Conservation (phyloP, 805 yeast genomes). For the Suhomyces pyralidae region DNA sequence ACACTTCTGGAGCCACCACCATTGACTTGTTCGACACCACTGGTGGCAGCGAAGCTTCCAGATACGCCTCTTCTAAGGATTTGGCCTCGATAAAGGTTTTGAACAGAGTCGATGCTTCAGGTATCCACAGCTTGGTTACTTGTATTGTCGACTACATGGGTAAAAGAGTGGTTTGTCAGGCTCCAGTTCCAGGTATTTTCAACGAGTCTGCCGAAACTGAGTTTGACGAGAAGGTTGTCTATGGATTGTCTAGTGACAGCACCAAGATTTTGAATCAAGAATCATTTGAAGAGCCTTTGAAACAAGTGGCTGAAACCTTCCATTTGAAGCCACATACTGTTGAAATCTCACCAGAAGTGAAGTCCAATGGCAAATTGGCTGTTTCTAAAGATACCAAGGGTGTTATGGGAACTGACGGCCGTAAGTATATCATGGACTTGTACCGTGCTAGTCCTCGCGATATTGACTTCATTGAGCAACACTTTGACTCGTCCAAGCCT, state of each 20-base stretch:
- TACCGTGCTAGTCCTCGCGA: conserved; percentile 85
- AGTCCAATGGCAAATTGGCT: conserved; percentile 45
- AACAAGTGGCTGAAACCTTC: conserved; percentile 64
- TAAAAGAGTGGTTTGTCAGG: conserved; percentile 82
- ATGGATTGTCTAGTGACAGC: conserved; percentile 70
- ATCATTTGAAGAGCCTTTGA: conserved; percentile 54
- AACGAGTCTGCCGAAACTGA: conserved; percentile 41
- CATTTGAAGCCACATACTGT: conserved; percentile 73
- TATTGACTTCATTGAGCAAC: conserved; percentile 64
- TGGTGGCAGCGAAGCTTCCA: conserved; percentile 86
- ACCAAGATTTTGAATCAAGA: conserved; percentile 48
- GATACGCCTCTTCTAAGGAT: conserved; percentile 78
- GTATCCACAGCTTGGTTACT: conserved; percentile 70
- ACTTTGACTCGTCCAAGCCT: conserved; percentile 38
- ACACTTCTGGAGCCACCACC: conserved; percentile 64
- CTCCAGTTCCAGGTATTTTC: conserved; percentile 93
- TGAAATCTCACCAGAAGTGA: conserved; percentile 44
- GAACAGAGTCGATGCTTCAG: conserved; percentile 60
- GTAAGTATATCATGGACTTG: conserved; percentile 80
- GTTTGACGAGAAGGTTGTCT: conserved; percentile 53
- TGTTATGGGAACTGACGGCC: conserved; percentile 76
- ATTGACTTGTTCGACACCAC: conserved; percentile 55
- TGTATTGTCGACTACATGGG: conserved; percentile 91
- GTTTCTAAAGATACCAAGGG: conserved; percentile 84
- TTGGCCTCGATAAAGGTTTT: conserved; percentile 66